Evolutionary conservation across 345 rosid genomes (phyloP).

Genomic region (Acer negundo): DNA sequence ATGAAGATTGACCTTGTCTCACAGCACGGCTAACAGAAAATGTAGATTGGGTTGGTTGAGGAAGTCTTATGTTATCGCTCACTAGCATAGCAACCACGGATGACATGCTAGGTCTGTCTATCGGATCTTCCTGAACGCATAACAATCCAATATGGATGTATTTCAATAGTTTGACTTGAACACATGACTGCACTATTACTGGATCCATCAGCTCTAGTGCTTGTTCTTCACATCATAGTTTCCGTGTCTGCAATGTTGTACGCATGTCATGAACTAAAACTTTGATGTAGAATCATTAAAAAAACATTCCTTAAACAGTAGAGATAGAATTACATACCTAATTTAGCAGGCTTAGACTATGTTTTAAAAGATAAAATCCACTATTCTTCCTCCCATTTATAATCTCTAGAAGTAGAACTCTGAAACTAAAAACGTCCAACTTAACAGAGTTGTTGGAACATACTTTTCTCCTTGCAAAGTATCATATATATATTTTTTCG

Average conservation of each 20-base stretch:
- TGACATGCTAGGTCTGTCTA: conserved; percentile 21
- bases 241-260: conserved; percentile 25
- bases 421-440: conserved; percentile 46
- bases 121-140: conserved; percentile 25
- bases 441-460: too few relatives aligned
- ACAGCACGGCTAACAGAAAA: conserved; percentile 13
- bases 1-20: too few relatives aligned
- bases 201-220: conserved; percentile 15
- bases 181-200: conserved; percentile 5
- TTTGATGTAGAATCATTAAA: background rate
- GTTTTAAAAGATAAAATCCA: conserved; percentile 25
- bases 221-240: conserved; percentile 19
- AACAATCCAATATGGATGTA: conserved; percentile 18
- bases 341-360: conserved; percentile 29
- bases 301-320: too few relatives aligned
- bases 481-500: too few relatives aligned
- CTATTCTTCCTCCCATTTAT: conserved; percentile 38
- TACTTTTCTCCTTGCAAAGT: too few relatives aligned
- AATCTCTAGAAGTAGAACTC: conserved; percentile 45
- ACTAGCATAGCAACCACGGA: conserved; percentile 23
- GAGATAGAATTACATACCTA: too few relatives aligned
- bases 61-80: conserved; percentile 23
- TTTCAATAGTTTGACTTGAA: background rate
- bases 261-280: background rate
- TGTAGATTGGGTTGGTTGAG: conserved; percentile 31